A percentile compares a stretch with the other conserved stretches of the same genome.
These are phyloP conservation scores for Aspergillus sp. DNA, from an alignment of 2,329 filamentous ascomycete species.

Conservation along the genomic window DNA sequence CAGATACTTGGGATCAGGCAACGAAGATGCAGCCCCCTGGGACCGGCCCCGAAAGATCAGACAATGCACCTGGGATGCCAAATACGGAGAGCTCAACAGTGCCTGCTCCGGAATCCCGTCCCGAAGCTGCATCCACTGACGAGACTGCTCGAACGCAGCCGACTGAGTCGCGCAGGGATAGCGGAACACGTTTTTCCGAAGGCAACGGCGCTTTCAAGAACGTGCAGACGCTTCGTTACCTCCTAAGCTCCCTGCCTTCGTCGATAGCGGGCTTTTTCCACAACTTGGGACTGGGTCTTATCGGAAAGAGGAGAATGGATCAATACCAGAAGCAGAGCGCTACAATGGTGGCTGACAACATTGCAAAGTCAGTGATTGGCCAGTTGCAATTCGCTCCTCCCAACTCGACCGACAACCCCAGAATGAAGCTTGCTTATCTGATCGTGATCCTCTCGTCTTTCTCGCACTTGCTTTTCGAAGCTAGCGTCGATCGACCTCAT, in stretches of 20 bases:
- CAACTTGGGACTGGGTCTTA: slow-evolving; percentile 69
- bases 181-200: slow-evolving; percentile 16
- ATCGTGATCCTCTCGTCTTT: slow-evolving; percentile 71
- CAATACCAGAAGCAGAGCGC: slow-evolving; percentile 52
- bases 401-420: slow-evolving; percentile 41
- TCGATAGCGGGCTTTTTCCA: slow-evolving; percentile 81
- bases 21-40: slow-evolving; percentile 34
- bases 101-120: slow-evolving; percentile 17
- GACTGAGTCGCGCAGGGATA: slow-evolving; percentile 11
- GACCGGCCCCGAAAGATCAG: slow-evolving; percentile 31
- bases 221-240: slow-evolving; percentile 62
- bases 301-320: slow-evolving; percentile 66
- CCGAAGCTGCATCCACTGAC: slow-evolving; percentile 13
- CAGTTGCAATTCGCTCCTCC: slow-evolving; percentile 51
- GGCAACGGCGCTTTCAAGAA: slow-evolving; percentile 55
- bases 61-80: slow-evolving; percentile 23
- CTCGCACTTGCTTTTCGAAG: slow-evolving; percentile 68
- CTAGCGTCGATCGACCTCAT: slow-evolving; percentile 42
- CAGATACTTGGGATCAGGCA: slow-evolving; percentile 47
- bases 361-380: slow-evolving; percentile 61
- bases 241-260: slow-evolving; percentile 69
- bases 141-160: slow-evolving; percentile 10
- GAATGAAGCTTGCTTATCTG: slow-evolving; percentile 66
- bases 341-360: slow-evolving; percentile 52
- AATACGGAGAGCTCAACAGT: slow-evolving; percentile 11